A percentile compares a stretch with the other conserved stretches of the same genome.
phyloP scores from a whole-genome alignment of 2,329 filamentous ascomycete species.

The Penicillium sp. region DNA sequence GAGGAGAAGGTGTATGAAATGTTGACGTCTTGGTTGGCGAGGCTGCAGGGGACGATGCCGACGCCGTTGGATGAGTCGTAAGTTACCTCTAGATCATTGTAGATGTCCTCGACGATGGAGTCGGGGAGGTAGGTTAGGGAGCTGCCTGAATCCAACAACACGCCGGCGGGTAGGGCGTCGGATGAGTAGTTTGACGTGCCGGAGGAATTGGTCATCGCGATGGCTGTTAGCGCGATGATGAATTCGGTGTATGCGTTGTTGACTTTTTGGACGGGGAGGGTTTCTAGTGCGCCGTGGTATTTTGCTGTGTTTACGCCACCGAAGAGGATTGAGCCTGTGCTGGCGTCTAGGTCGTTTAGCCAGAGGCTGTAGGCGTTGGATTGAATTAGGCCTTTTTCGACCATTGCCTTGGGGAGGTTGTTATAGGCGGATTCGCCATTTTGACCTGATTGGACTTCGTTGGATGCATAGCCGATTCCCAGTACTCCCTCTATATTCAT shows the following conservation, averaged over 20 bases:
- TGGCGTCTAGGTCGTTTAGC: conserved; percentile 72
- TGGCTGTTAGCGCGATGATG: conserved; percentile 68
- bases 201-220: conserved; percentile 48
- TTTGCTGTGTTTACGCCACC: conserved; percentile 73
- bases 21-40: conserved; percentile 53
- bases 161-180: conserved; percentile 43
- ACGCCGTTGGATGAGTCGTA: conserved; percentile 60
- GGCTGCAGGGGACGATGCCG: conserved; percentile 59
- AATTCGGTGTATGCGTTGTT: conserved; percentile 64
- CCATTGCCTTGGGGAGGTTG: conserved; percentile 71
- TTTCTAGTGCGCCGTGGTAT: conserved; percentile 66
- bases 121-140: conserved; percentile 46
- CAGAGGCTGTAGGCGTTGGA: conserved; percentile 75
- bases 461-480: conserved; percentile 79
- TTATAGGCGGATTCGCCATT: conserved; percentile 59
- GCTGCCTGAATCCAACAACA: conserved; percentile 46
- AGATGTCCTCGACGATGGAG: conserved; percentile 52
- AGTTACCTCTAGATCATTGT: conserved; percentile 61
- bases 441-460: conserved; percentile 66
- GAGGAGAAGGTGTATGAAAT: conserved; percentile 63
- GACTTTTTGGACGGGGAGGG: conserved; percentile 66
- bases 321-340: conserved; percentile 71
- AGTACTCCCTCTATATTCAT: conserved; percentile 70
- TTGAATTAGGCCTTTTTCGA: conserved; percentile 62
- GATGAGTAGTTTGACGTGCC: conserved; percentile 35